These are phyloP conservation scores for Rhodotorula mucilaginosa DNA, from an alignment of 1,284 basidiomycete species.

Conservation along the genomic window DNA sequence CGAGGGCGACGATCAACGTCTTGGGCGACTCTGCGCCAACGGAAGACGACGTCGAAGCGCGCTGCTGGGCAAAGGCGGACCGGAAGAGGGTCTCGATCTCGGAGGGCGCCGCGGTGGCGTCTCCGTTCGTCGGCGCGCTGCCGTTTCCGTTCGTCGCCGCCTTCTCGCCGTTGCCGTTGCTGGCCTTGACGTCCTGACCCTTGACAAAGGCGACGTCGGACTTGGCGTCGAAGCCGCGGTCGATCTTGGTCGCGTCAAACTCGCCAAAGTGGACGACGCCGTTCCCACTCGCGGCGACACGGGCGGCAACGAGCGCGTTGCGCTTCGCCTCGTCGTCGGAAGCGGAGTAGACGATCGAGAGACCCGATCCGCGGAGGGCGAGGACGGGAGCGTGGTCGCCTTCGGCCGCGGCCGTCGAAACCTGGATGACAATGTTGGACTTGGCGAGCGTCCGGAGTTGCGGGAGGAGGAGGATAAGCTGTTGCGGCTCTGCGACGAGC, in stretches of 20 bases:
- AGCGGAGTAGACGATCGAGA: constrained; percentile 48
- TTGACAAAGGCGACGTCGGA: constrained; percentile 6
- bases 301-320: constrained; percentile 48
- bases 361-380: constrained; percentile 47
- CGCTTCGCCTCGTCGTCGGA: constrained; percentile 45
- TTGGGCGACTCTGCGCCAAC: constrained; percentile 28
- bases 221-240: constrained; percentile 13
- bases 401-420: constrained; percentile 32
- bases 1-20: constrained; percentile 65
- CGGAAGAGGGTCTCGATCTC: constrained; percentile 20
- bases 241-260: constrained; percentile 20
- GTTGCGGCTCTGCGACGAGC: constrained; percentile 21
- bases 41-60: constrained; percentile 17
- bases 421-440: constrained; percentile 36
- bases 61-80: constrained; percentile 25
- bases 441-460: constrained; percentile 24
- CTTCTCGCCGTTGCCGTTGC: constrained; percentile 9
- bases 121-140: constrained; percentile 4
- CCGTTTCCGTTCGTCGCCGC: constrained; percentile 32
- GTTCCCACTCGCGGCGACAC: constrained; percentile 45
- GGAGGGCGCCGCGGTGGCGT: constrained; percentile 5
- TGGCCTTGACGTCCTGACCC: constrained; percentile 7
- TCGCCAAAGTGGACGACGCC: constrained; percentile 46
- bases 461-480: constrained; percentile 35
- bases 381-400: constrained; percentile 48